Percentiles rank a stretch among this genome's conserved stretches.
phyloP scores from a whole-genome alignment of 2,329 filamentous ascomycete genomes.

The Alternaria panax region DNA sequence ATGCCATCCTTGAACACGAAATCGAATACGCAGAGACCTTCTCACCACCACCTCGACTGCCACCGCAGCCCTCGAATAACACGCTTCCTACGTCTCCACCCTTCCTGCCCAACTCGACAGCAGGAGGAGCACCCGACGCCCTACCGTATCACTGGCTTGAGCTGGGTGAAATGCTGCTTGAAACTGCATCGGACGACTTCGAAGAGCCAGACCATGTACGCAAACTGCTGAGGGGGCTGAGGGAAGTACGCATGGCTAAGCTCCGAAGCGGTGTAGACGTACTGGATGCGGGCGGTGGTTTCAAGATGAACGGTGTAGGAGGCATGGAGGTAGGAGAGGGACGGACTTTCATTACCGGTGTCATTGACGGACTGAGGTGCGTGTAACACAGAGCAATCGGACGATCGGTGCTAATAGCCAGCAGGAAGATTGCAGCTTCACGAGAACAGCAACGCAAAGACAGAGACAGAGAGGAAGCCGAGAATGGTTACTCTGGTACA shows the following conservation, averaged over 20 bases:
- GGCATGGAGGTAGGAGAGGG: constrained; percentile 93
- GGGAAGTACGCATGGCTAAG: constrained; percentile 90
- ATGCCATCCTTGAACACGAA: constrained; percentile 80
- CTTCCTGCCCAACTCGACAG: constrained; percentile 78
- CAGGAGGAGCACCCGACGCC: constrained; percentile 70
- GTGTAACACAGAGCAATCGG: not conserved
- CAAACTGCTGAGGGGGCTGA: constrained; percentile 77
- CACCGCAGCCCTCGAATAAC: constrained; percentile 61
- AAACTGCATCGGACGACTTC: constrained; percentile 85
- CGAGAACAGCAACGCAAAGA: constrained; percentile 80
- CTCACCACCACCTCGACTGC: constrained; percentile 79
- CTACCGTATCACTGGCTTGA: constrained; percentile 97
- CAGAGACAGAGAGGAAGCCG: constrained; percentile 73
- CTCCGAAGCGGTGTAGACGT: constrained; percentile 77
- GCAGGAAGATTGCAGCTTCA: constrained; percentile 78
- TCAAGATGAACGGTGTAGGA: constrained; percentile 83
- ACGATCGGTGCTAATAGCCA: constrained; percentile 12
- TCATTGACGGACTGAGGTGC: constrained; percentile 81
- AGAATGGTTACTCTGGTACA: constrained; percentile 61
- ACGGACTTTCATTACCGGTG: constrained; percentile 80
- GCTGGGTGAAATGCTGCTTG: constrained; percentile 83
- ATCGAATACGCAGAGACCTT: constrained; percentile 72
- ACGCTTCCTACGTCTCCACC: constrained; percentile 63
- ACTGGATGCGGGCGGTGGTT: constrained; percentile 73
- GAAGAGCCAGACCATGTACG: constrained; percentile 75